phyloP scores from a whole-genome alignment of 768 basidiomycete species.

The Mycena venus region DNA sequence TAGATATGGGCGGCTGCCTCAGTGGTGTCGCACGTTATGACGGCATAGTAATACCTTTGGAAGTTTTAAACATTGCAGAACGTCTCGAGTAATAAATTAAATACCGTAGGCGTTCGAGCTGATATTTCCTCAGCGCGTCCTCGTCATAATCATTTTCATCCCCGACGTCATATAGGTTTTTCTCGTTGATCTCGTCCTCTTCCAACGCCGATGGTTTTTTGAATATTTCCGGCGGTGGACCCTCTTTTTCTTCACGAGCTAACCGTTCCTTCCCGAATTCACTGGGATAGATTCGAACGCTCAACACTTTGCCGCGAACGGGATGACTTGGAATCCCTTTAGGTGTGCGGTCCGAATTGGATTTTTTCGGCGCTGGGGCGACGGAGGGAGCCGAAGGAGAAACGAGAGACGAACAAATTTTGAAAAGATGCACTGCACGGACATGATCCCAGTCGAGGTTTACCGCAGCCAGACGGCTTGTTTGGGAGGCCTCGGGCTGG shows the following conservation, averaged over 20 bases:
- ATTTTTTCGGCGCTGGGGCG: slow-evolving; percentile 31
- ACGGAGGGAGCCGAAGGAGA: slow-evolving; percentile 66
- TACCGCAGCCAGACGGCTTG: slow-evolving; percentile 87
- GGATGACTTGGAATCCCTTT: slow-evolving; percentile 46
- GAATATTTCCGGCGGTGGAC: slow-evolving; percentile 90
- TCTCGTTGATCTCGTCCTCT: slow-evolving; percentile 73
- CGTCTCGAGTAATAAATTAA: slow-evolving; percentile 38
- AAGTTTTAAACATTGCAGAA: slow-evolving; percentile 7
- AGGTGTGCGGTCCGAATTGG: slow-evolving; percentile 30
- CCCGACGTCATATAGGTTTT: slow-evolving; percentile 74
- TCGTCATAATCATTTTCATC: slow-evolving; percentile 88
- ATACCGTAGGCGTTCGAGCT: slow-evolving; percentile 91
- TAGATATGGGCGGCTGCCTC: slow-evolving; percentile 85
- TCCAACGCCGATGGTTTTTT: slow-evolving; percentile 60
- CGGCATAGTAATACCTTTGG: slow-evolving; percentile 92
- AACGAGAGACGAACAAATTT: slow-evolving; percentile 91
- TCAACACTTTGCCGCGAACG: slow-evolving; percentile 76
- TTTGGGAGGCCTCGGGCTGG: slow-evolving; percentile 57
- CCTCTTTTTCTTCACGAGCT: slow-evolving; percentile 89
- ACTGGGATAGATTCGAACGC: slow-evolving; percentile 91
- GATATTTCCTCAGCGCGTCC: slow-evolving; percentile 89
- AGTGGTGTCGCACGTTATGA: slow-evolving; percentile 88
- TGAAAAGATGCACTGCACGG: slow-evolving; percentile 89
- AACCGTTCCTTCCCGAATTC: slow-evolving; percentile 92
- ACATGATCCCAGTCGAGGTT: slow-evolving; percentile 99